Conservation (phyloP, 2,329 filamentous ascomycete genomes). For the Talaromyces sp. region DNA sequence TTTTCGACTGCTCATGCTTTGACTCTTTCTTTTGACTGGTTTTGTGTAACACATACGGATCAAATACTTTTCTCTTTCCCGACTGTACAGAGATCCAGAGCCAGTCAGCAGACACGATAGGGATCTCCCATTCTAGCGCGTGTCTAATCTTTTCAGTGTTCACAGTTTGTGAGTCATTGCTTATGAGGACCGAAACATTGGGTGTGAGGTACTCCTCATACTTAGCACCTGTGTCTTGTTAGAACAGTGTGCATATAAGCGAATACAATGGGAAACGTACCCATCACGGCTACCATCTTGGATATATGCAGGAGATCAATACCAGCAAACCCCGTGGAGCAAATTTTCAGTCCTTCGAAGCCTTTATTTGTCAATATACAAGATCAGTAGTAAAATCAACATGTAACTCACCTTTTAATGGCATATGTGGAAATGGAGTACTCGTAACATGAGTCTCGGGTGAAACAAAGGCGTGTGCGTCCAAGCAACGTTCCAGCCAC, state of each 20-base stretch:
- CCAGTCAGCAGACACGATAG: conserved; percentile 80
- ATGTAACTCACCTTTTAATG: conserved; percentile 53
- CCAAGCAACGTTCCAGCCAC: conserved; percentile 87
- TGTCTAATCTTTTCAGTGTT: conserved; percentile 76
- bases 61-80: conserved; percentile 50
- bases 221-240: conserved; percentile 57
- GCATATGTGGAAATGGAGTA: conserved; percentile 70
- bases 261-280: conserved; percentile 37
- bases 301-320: conserved; percentile 84
- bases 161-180: conserved; percentile 52
- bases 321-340: conserved; percentile 77
- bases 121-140: conserved; percentile 71
- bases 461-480: conserved; percentile 68
- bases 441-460: conserved; percentile 71
- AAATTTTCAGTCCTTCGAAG: conserved; percentile 70
- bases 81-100: conserved; percentile 73
- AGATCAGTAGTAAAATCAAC: not conserved
- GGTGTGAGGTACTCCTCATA: conserved; percentile 77
- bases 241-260: conserved; percentile 22
- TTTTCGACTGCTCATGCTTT: not conserved
- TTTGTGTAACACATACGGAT: conserved; percentile 41
- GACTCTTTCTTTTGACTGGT: not conserved
- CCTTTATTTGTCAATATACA: conserved; percentile 41
- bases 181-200: conserved; percentile 75
- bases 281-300: conserved; percentile 71